Conservation (phyloP, 1,139 yeast genomes). For the Pichia sp. region DNA sequence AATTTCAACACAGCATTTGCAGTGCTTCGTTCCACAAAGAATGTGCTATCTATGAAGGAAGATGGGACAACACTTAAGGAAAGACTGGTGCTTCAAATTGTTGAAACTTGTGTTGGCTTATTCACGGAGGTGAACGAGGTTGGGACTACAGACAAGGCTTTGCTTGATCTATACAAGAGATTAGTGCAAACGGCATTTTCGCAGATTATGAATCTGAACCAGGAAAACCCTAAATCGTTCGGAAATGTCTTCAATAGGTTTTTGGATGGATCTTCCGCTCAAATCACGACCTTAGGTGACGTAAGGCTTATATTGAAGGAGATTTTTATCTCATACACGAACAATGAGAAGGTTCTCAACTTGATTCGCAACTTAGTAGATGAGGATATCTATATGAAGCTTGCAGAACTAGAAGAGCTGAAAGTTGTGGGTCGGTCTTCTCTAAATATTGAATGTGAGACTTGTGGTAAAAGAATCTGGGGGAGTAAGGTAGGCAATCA, state of each 20-base stretch:
- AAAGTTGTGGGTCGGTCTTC: constrained; percentile 57
- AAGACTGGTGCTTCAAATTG: constrained; percentile 17
- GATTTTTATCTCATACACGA: constrained; percentile 55
- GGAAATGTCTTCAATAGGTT: constrained; percentile 45
- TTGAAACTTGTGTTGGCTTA: constrained; percentile 22
- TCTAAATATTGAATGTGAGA: constrained; percentile 50
- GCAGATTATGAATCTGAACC: constrained; percentile 34
- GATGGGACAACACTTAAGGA: constrained; percentile 19
- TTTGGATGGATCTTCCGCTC: constrained; percentile 32
- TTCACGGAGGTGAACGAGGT: constrained; percentile 24
- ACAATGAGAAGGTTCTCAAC: constrained; percentile 52
- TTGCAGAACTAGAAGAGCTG: constrained; percentile 34
- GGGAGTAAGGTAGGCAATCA: constrained; percentile 47
- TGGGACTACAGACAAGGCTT: constrained; percentile 5
- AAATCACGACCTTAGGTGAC: constrained; percentile 44
- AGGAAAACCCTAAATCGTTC: constrained; percentile 30
- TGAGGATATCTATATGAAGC: constrained; percentile 41
- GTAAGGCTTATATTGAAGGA: constrained; percentile 57
- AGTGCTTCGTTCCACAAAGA: constrained; percentile 26
- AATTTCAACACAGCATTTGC: constrained; percentile 33
- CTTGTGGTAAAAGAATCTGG: constrained; percentile 62
- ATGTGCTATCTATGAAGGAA: neutral
- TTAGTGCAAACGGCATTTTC: constrained; percentile 48
- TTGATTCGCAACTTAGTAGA: constrained; percentile 49
- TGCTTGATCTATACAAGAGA: constrained; percentile 32